A percentile compares a stretch with the other conserved stretches of the same genome.
These are phyloP conservation scores for Tuber borchii DNA, from an alignment of 495 filamentous ascomycete genomes.

Conservation along the genomic window DNA sequence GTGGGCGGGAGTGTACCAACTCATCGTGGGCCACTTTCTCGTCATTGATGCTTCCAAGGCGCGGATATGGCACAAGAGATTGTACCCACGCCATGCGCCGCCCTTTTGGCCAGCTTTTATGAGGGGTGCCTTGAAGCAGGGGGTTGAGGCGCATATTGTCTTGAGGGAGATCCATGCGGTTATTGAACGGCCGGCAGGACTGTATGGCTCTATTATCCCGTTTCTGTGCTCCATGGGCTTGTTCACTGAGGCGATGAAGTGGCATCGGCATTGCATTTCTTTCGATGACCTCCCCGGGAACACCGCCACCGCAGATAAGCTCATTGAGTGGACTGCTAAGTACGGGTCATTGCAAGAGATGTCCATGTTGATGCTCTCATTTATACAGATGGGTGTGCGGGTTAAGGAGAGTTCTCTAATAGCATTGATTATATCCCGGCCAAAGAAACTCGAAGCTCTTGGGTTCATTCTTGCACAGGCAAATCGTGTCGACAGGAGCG, in stretches of 20 bases:
- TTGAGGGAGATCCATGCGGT: conserved; percentile 28
- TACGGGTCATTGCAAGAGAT: conserved; percentile 26
- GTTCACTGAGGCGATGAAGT: conserved; percentile 27
- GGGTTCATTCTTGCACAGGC: conserved; percentile 28
- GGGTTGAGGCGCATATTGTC: conserved; percentile 9
- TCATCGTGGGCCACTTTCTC: conserved; percentile 25
- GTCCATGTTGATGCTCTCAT: conserved; percentile 19
- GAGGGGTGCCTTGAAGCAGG: conserved; percentile 6
- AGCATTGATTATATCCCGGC: conserved; percentile 17
- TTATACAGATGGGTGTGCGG: conserved; percentile 14
- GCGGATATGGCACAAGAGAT: conserved; percentile 18
- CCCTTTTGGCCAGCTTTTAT: conserved; percentile 26
- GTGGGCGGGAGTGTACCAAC: conserved; percentile 33
- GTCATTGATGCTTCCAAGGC: conserved; percentile 14
- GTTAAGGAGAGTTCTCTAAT: conserved; percentile 26
- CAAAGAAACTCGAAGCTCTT: conserved; percentile 33
- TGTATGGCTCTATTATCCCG: conserved; percentile 28
- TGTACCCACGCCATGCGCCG: conserved; percentile 26
- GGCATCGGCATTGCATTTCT: conserved; percentile 35
- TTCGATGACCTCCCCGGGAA: conserved; percentile 25
- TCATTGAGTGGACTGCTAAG: conserved; percentile 28
- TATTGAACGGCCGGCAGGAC: conserved; percentile 14
- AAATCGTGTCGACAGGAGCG: conserved; percentile 15
- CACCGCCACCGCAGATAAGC: conserved; percentile 23
- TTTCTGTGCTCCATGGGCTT: conserved; percentile 22